These are phyloP conservation scores for Boletus holoroseus DNA, from an alignment of 1,284 basidiomycete genomes.

Conservation along the genomic window DNA sequence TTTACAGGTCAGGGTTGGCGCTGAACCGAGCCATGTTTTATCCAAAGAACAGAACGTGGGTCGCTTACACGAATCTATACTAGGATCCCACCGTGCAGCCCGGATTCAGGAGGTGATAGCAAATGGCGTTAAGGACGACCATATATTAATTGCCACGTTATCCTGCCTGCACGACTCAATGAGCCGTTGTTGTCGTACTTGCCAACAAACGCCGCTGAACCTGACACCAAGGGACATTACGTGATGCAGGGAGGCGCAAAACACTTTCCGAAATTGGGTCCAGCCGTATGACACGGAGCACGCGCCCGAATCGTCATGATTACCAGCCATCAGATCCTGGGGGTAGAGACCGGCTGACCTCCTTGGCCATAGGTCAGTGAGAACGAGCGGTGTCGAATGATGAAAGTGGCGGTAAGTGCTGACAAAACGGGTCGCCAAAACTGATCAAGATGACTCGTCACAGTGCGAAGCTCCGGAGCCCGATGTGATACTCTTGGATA, in stretches of 20 bases:
- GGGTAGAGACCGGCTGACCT: slow-evolving; percentile 1
- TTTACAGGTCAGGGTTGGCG: neutral
- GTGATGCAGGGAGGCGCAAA: slow-evolving; percentile 2
- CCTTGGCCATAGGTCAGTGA: slow-evolving; percentile 9
- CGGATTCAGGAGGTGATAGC: slow-evolving; percentile 11
- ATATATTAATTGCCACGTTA: slow-evolving; percentile 16
- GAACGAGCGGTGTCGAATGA: slow-evolving; percentile 7
- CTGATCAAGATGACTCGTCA: slow-evolving; percentile 9
- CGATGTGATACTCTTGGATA: slow-evolving; percentile 19
- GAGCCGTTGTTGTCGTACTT: slow-evolving; percentile 8
- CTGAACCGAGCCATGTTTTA: neutral
- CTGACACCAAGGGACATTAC: slow-evolving; percentile 8
- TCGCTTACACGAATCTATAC: slow-evolving; percentile 17
- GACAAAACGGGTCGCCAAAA: slow-evolving; percentile 19
- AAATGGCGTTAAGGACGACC: slow-evolving; percentile 10
- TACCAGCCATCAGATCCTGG: slow-evolving; percentile 20
- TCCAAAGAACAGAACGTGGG: neutral
- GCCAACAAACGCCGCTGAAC: slow-evolving; percentile 19
- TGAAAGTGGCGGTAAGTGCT: slow-evolving; percentile 8
- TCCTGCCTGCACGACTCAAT: slow-evolving; percentile 8
- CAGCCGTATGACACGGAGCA: slow-evolving; percentile 13
- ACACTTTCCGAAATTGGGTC: slow-evolving; percentile 4
- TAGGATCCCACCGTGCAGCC: slow-evolving; percentile 8
- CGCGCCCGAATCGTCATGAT: slow-evolving; percentile 19
- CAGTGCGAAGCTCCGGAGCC: slow-evolving; percentile 24